Evolutionary conservation across 2,329 filamentous ascomycete species (phyloP).

Genomic region (Scopulariopsis brevicaulis): DNA sequence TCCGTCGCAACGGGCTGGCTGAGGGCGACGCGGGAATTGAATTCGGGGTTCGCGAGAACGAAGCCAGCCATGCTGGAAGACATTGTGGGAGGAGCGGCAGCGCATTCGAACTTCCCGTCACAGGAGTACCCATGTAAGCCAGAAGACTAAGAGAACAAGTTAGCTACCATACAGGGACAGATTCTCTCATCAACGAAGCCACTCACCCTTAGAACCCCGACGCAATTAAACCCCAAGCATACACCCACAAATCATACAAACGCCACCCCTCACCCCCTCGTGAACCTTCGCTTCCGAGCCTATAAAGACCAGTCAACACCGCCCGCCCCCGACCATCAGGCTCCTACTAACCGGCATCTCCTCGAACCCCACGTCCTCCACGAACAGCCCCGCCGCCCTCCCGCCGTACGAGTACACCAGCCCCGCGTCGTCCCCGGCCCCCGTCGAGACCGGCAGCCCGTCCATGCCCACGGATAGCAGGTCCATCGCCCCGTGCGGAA

Average conservation of each 20-base stretch:
- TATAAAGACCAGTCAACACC: neutral
- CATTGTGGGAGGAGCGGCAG: no score
- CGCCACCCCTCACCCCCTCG: neutral
- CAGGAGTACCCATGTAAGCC: no score
- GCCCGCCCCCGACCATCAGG: neutral
- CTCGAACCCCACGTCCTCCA: neutral
- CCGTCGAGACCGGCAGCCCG: neutral
- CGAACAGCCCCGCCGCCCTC: neutral
- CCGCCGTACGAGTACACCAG: neutral
- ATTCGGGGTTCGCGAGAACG: no score
- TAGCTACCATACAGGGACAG: no score
- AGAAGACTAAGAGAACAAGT: no score
- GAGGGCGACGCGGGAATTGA: no score
- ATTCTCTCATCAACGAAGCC: no score
- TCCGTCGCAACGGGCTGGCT: no score
- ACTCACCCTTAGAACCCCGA: no score
- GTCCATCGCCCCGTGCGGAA: neutral
- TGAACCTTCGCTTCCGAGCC: neutral
- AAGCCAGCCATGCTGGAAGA: no score
- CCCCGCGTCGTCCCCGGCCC: neutral
- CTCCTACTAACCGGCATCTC: neutral
- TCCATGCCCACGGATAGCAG: neutral
- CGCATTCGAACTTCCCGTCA: no score
- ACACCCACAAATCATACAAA: neutral
- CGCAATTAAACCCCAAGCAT: no score